Base-by-base conservation (phyloP, 192 early-diverging fungal species). In the Coemansia sp. region DNA sequence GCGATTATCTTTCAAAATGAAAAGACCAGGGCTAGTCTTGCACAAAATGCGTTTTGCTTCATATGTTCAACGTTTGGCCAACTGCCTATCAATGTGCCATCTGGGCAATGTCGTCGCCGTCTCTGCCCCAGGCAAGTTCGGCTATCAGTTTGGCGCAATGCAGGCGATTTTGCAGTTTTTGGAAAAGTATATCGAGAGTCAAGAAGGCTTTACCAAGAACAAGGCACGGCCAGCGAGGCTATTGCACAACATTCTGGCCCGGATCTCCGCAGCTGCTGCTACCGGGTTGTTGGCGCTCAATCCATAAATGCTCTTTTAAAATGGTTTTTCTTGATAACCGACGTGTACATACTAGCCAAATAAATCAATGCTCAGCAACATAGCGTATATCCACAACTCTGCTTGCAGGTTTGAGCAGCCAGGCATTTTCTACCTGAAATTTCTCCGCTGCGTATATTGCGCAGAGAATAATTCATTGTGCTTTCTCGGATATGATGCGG, bases 131-230 rank as follows among this genome's bases (percentile, higher is more conserved):
- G 73, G 69, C 16, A 81, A 81, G 35, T 81, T 81, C 27, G 49
- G 65, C 14, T 81, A 81, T 58, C 71, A 74, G 67, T 73, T 80
- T 62, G 77, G 67, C 11, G 71, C 67, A 0, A 73, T 80, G 70
- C 59, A 67, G 42, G 67, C 70, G 16, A 70, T 80, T 35, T 25
- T 80, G 71, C 72, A 73, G 62, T 81, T 75, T 55, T 67, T 72
- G 3, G 71, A 81, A 51, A 64, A 81, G 35, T 81, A 81, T 29
- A 75, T 81, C 12, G 72, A 73, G 30, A 81, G 62, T 55, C 38
- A 49, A 0, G 72, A 75, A 18, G 68, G 78, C 3, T 81, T 81
- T 23, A 71, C 78, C 0, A 81, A 81, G 45, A 73, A 71, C 56
- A 81, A 81, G 35, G 67, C 64, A 8, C 59, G 66, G 14, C 78